These are phyloP conservation scores for Harringtonia lauricola DNA, from an alignment of 2,329 filamentous ascomycete genomes.

Conservation along the genomic window DNA sequence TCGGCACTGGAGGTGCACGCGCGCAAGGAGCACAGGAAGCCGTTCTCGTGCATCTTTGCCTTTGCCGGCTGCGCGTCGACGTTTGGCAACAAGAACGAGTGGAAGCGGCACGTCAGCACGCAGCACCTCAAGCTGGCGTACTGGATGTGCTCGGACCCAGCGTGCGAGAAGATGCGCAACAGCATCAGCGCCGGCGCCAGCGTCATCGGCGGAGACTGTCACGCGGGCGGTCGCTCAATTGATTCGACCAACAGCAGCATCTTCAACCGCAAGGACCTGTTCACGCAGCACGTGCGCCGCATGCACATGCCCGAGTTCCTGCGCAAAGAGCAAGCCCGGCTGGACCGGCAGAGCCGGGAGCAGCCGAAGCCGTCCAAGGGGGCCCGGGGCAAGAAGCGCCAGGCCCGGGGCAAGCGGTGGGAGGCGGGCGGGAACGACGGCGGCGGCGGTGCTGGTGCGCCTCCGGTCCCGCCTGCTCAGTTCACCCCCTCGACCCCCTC, in stretches of 20 bases:
- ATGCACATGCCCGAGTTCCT: slow-evolving; percentile 56
- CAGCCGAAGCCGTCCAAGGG: neutral
- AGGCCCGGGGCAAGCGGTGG: neutral
- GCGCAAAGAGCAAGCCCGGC: no score
- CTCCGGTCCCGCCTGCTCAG: neutral
- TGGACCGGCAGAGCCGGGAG: slow-evolving; percentile 18
- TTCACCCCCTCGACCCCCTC: no score
- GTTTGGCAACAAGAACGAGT: slow-evolving; percentile 83
- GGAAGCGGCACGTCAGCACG: slow-evolving; percentile 78
- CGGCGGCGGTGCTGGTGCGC: neutral
- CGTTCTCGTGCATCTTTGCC: slow-evolving; percentile 67
- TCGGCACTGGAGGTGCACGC: slow-evolving; percentile 39
- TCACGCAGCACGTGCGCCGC: no score
- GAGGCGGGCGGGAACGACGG: slow-evolving; percentile 1
- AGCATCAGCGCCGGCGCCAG: slow-evolving; percentile 1
- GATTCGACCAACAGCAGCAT: slow-evolving; percentile 36
- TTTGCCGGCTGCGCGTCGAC: slow-evolving; percentile 63
- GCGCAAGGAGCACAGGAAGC: slow-evolving; percentile 40
- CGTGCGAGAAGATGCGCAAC: slow-evolving; percentile 27
- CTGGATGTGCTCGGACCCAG: slow-evolving; percentile 63
- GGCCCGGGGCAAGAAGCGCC: neutral
- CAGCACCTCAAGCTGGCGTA: slow-evolving; percentile 68
- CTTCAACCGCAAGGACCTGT: slow-evolving; percentile 89
- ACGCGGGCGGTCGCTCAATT: neutral
- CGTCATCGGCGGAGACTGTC: neutral